Base-by-base conservation (phyloP, 768 basidiomycete species). In the Cyathus striatus region DNA sequence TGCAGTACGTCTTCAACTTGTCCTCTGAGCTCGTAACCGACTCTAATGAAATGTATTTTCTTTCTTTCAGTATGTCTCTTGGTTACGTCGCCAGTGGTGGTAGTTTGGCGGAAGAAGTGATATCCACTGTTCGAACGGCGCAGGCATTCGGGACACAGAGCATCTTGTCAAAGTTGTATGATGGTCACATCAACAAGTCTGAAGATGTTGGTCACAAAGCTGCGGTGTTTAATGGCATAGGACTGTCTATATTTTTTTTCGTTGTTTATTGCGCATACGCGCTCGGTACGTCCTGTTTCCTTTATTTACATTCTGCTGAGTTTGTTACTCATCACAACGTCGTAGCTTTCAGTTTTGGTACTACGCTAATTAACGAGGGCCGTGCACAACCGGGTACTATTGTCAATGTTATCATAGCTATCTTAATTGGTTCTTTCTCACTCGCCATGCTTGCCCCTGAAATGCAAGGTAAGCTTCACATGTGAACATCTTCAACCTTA, bases 371-470 rank as follows among this genome's bases (percentile, higher is more conserved):
- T 52, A 72, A 83, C 41, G 48, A 69, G 9, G 68, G 70, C 12
- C 61, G 79, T 35, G 78, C 81, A 17, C 68, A 69, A 34, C 68
- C 85, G 6, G 93, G 91, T 10, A 53, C 70, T 14, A 78, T 96
- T 43, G 76, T 96, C 43, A 96, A 88, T 51, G 90, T 92, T 33
- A 78, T 94, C 62, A 64, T 90, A 51, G 74, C 88, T 35, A 81
- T 94, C 55, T 65, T 94, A 32, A 91, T 92, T 53, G 93, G 92
- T 54, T 88, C 90, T 1, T 94, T 97, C 72, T 91, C 90, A 13
- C 70, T 93, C 42, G 87, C 83, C 3, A 54, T 89, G 55, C 65
- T 96, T 41, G 86, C 88, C 1, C 95, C 95, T 1, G 91, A 96
- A 58, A 69, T 93, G 68, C 86, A 88, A 77, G 83, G 85, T 81